Evolutionary conservation across 2,329 filamentous ascomycete species (phyloP).

Genomic region (Rhynchosporium secalis): DNA sequence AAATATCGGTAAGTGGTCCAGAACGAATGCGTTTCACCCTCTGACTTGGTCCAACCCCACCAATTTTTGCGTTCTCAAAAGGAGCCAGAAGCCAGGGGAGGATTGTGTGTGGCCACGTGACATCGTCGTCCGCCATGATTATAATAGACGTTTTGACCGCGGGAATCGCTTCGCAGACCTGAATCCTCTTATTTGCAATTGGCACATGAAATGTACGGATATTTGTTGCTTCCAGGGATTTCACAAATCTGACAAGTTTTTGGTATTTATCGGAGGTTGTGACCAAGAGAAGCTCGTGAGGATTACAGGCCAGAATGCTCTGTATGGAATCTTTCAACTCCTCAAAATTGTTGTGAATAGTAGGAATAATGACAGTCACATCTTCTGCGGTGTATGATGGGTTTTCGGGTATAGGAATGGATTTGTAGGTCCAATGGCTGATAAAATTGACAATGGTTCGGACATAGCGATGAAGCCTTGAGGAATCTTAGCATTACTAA

Average conservation of each 20-base stretch:
- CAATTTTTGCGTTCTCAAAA: slow-evolving; percentile 80
- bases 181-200: slow-evolving; percentile 92
- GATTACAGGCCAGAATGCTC: slow-evolving; percentile 70
- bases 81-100: slow-evolving; percentile 91
- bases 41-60: slow-evolving; percentile 91
- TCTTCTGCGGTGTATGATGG: slow-evolving; percentile 69
- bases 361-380: slow-evolving; percentile 92
- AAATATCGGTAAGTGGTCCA: slow-evolving; percentile 57
- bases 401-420: slow-evolving; percentile 77
- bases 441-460: slow-evolving; percentile 82
- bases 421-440: slow-evolving; percentile 84
- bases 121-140: slow-evolving; percentile 93
- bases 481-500: slow-evolving; percentile 6
- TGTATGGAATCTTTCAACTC: slow-evolving; percentile 79
- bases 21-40: slow-evolving; percentile 67
- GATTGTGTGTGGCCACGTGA: slow-evolving; percentile 84
- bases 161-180: slow-evolving; percentile 89
- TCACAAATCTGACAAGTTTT: slow-evolving; percentile 65
- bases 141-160: slow-evolving; percentile 81
- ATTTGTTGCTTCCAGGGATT: slow-evolving; percentile 57
- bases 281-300: slow-evolving; percentile 76
- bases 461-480: slow-evolving; percentile 82
- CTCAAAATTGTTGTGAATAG: slow-evolving; percentile 83
- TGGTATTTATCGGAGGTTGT: slow-evolving; percentile 80
- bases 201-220: slow-evolving; percentile 74